Percentiles rank a stretch among this genome's conserved stretches.
Evolutionary conservation across 1,284 basidiomycete genomes (phyloP).

Genomic region (Neotropicomus parvogracilis): DNA sequence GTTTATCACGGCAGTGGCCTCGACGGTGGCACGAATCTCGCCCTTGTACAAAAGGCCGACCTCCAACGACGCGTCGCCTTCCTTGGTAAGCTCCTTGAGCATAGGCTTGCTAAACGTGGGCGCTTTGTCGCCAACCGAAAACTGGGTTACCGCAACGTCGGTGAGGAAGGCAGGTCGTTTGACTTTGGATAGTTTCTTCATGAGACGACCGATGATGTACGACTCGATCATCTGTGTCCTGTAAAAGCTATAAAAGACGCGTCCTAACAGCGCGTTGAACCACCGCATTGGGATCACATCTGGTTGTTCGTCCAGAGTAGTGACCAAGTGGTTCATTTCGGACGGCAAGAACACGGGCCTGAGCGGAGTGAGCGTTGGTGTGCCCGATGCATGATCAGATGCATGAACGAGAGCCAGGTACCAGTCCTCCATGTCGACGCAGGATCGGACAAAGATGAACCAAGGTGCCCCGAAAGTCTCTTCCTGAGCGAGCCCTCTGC

Average conservation of each 20-base stretch:
- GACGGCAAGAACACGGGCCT: constrained; percentile 64
- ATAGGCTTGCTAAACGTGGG: constrained; percentile 91
- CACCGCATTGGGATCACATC: constrained; percentile 96
- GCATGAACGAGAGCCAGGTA: constrained; percentile 84
- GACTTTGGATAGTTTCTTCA: constrained; percentile 91
- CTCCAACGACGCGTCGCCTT: constrained; percentile 90
- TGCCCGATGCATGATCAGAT: constrained; percentile 57
- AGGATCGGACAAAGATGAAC: constrained; percentile 86
- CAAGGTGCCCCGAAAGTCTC: constrained; percentile 65
- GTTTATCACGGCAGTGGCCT: constrained; percentile 84
- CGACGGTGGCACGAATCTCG: constrained; percentile 84
- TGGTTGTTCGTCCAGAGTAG: constrained; percentile 85
- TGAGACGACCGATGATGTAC: constrained; percentile 84
- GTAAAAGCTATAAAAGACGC: constrained; percentile 91
- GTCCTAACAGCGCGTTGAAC: constrained; percentile 91
- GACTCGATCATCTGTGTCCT: constrained; percentile 77
- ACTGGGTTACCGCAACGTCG: constrained; percentile 84
- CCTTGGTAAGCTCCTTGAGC: constrained; percentile 91
- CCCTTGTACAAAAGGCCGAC: constrained; percentile 82
- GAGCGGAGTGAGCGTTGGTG: constrained; percentile 53
- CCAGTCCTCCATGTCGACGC: constrained; percentile 93
- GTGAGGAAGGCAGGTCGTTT: constrained; percentile 85
- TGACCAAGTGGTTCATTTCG: constrained; percentile 84
- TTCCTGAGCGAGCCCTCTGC: constrained; percentile 44
- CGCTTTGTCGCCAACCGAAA: constrained; percentile 81